phyloP scores from a whole-genome alignment of 345 rosid species.

The Syzygium aqueum region DNA sequence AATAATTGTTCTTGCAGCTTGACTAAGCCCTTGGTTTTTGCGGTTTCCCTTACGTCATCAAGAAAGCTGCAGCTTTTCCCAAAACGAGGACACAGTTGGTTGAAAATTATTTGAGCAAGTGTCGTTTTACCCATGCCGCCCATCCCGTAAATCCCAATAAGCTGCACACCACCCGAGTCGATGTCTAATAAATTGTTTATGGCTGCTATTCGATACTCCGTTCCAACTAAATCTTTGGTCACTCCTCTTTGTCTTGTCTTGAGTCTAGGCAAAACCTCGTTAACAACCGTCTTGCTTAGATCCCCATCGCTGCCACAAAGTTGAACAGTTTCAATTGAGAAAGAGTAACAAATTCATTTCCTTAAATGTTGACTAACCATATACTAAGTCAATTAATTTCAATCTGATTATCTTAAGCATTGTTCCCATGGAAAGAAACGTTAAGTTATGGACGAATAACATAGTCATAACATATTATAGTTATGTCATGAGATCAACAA shows the following conservation, averaged over 20 bases:
- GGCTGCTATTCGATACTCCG: no score
- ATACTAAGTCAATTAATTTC: neutral
- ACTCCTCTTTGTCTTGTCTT: neutral
- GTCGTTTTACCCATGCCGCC: neutral
- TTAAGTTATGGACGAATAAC: neutral
- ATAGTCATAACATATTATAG: no score
- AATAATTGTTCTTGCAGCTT: neutral
- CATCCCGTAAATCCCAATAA: neutral
- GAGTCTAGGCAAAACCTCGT: neutral
- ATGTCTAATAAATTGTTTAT: no score
- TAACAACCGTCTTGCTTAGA: neutral
- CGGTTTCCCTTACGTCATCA: neutral
- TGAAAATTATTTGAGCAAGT: fast-evolving
- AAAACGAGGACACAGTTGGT: neutral
- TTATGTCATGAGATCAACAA: neutral
- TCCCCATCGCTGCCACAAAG: neutral
- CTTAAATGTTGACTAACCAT: neutral
- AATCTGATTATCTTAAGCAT: neutral
- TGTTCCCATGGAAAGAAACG: neutral
- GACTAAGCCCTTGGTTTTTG: neutral
- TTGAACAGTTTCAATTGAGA: neutral
- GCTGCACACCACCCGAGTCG: neutral
- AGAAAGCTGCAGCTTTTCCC: neutral
- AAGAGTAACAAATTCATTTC: neutral
- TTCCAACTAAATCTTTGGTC: no score